Base-by-base conservation (phyloP, 1,139 yeast species). In the Suhomyces terraborum region DNA sequence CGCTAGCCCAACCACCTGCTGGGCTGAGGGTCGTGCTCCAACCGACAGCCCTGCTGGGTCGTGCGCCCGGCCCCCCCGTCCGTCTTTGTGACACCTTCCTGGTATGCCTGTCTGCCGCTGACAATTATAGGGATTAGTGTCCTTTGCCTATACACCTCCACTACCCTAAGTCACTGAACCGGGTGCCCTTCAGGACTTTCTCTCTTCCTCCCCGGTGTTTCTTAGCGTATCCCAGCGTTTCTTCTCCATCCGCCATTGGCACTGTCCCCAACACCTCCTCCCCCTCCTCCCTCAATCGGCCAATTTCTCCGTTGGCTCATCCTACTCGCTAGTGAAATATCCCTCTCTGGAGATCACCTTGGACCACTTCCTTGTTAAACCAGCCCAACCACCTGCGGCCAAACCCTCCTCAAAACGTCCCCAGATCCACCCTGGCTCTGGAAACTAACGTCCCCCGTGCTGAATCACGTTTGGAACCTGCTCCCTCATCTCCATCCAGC, bases 111-210 rank as follows among this genome's bases (percentile, higher is more conserved):
- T 19, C 38, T 33, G 41, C 23, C 37, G 41, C 41, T 38, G 41
- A 38, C 41, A 38, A 38, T 38, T 38, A 27, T 34, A 34, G 41
- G 41, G 41, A 38, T 38, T 38, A 23, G 37, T 23, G 26, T 29
- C 30, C 31, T 32, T 32, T 21, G 27, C 27, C 27, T 24, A 21
- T 32, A 32, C 18, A 27, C 18, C 37, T 19, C 32, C 29, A 32
- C 33, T 34, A 32, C 41, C n/a, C n/a, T n/a, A n/a, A n/a, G 33
- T 38, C 41, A 38, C 38, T 38, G 24, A 29, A 20, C 8, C 37
- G 33, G 41, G 37, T 34, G 37, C 38, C 36, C 14, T 18, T 21
- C 37, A 29, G 21, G 41, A 38, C 35, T 38, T 33, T 17, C 36
- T 20, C 36, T 21, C n/a, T n/a, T n/a, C n/a, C n/a, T 19, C 30